These are phyloP conservation scores for Calonectria hongkongensis DNA, from an alignment of 2,329 filamentous ascomycete genomes.

Conservation along the genomic window DNA sequence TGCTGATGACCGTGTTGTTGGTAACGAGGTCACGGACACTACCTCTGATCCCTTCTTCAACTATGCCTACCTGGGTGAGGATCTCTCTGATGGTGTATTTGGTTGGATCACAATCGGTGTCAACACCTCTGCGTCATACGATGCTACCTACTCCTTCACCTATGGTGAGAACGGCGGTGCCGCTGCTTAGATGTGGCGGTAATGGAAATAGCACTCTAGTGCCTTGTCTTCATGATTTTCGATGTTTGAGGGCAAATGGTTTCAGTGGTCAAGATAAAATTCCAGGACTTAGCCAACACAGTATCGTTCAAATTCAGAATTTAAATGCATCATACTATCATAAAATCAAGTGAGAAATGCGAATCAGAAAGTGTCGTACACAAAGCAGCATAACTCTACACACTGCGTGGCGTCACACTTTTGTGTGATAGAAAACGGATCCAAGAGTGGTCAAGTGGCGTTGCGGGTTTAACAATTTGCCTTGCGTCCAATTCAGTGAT, in stretches of 20 bases:
- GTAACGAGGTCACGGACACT: not conserved
- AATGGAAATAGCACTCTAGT: not conserved
- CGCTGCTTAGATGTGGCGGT: not conserved
- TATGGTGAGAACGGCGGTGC: constrained; percentile 10
- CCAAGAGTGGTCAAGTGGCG: too few relatives aligned
- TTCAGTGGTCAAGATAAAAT: not conserved
- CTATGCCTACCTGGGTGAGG: constrained; percentile 4
- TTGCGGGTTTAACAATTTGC: too few relatives aligned
- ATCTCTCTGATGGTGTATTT: constrained; percentile 1
- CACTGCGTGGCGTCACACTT: too few relatives aligned
- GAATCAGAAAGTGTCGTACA: too few relatives aligned
- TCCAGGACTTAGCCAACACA: not conserved
- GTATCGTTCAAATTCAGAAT: not conserved
- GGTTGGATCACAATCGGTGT: constrained; percentile 15
- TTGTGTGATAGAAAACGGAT: too few relatives aligned
- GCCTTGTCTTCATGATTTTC: not conserved
- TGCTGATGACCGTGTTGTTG: constrained; percentile 63
- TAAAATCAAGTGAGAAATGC: too few relatives aligned
- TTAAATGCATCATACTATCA: not conserved
- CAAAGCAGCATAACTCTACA: too few relatives aligned
- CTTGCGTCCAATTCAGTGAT: too few relatives aligned
- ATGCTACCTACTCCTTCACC: not conserved
- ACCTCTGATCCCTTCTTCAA: constrained; percentile 30
- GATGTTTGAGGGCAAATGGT: not conserved
- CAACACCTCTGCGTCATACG: constrained; percentile 20